Evolutionary conservation across 2,329 filamentous ascomycete species (phyloP).

Genomic region (Verticillium longisporum): DNA sequence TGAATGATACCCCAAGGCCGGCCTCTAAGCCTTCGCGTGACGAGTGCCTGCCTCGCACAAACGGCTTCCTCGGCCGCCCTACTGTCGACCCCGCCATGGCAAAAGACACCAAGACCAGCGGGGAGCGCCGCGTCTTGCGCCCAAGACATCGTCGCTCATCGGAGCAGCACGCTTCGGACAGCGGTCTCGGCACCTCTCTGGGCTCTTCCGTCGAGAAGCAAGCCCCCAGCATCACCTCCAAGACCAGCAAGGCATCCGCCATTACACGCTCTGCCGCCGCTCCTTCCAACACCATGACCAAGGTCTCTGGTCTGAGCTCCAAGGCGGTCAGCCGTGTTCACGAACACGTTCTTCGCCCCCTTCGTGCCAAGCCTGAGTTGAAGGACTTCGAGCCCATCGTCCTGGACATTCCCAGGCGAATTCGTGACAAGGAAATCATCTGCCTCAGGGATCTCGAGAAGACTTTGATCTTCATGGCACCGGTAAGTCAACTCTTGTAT

Average conservation of each 20-base stretch:
- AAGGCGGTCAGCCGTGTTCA: constrained; percentile 72
- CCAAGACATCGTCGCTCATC: constrained; percentile 48
- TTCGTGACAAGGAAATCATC: constrained; percentile 77
- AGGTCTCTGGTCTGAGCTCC: constrained; percentile 56
- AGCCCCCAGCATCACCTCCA: constrained; percentile 28
- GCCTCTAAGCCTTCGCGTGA: constrained; percentile 38
- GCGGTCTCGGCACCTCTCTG: constrained; percentile 80
- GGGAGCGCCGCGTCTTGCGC: constrained; percentile 43
- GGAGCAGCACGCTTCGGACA: constrained; percentile 73
- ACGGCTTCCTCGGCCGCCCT: constrained; percentile 50
- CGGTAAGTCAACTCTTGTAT: constrained; percentile 67
- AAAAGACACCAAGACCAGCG: constrained; percentile 26
- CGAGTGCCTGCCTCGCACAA: constrained; percentile 53
- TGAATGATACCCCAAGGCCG: constrained; percentile 13
- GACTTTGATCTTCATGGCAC: constrained; percentile 82
- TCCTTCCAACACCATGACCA: constrained; percentile 35
- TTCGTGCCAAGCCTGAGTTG: constrained; percentile 65
- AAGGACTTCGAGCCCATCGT: constrained; percentile 78
- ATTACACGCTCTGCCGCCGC: constrained; percentile 54
- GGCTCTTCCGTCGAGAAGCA: constrained; percentile 51
- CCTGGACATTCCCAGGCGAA: constrained; percentile 69
- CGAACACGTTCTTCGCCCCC: constrained; percentile 70
- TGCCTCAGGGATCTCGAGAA: constrained; percentile 93
- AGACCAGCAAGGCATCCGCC: constrained; percentile 41
- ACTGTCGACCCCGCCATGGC: constrained; percentile 44